Evolutionary conservation across 163 green algal species (phyloP), one percentile per base, ranked within the genome.

Genomic region (Scenedesmus sp.): DNA sequence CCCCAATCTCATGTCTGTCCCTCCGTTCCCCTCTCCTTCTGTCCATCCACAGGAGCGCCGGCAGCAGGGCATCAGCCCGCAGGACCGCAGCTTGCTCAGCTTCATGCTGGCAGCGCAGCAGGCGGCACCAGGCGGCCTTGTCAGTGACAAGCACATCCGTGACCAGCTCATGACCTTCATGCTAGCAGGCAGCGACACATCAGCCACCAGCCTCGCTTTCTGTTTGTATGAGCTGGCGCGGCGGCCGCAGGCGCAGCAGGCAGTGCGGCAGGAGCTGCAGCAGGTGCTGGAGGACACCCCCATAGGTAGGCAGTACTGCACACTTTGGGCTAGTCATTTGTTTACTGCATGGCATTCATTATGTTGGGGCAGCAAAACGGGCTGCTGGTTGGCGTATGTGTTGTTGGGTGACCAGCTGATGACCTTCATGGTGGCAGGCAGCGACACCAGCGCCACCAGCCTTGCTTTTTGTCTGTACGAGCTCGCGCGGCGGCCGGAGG

Each of bases 171-270:
- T 90, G 86, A 82, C 66, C 1, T 84, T 83, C n/a, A 84, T 66
- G n/a, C 86, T 90, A 12, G 86, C 64, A 18, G 86, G 86, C 34
- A 67, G 23, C n/a, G 86, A 90, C 66, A 90, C 86, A 10, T 83
- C 86, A 4, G 86, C 86, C 86, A 70, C 34, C 46, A 82, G 26
- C 34, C n/a, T 90, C 34, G 64, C 64, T 0, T 90, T 90, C 86
- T 66, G 52, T 26, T 26, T 90, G 66, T 84, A 83, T 77, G 86
- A 90, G 86, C 70, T 90, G 3, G 64, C 86, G 16, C 34, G 55
- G 62, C 52, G 64, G 12, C 66, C 86, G 4, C n/a, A 60, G 8
- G 62, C 64, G 64, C 86, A 67, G 86, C 8, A 84, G 34, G 73
- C 2, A 16, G 15, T 76, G 62, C 64, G 62, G 62, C 26, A 82